Base-by-base conservation (phyloP, 108 stramenopile species). In the Schizochytrium sp. region DNA sequence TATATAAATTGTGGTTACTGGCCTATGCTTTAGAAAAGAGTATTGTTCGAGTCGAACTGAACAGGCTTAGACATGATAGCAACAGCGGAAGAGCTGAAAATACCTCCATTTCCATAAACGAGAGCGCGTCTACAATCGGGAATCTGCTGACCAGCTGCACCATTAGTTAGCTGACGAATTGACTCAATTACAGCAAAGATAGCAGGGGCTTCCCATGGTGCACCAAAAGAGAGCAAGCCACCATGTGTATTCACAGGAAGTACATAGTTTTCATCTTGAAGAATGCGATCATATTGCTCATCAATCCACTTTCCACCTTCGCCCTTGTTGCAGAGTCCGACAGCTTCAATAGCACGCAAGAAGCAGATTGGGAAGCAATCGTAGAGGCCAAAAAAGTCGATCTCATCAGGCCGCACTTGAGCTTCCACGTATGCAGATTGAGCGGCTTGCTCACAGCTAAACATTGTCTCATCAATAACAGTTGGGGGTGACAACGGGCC, bases 291-390 rank as follows among this genome's bases (percentile, higher is more conserved):
- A n/a, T 93, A 91, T 72, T 91, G 91, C 15, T 46, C 87, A 17
- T 93, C 91, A 13, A 93, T 58, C 42, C 89, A 91, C 3, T 76
- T 41, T 13, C 92, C 92, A 15, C 87, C 91, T 17, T 59, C 40
- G 7, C 92, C 92, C 28, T 91, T 90, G 17, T 53, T 17, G 49
- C 58, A 59, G 19, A 91, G 45, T 3, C 91, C 91, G 72, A 73
- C 56, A 10, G 91, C 90, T 58, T 93, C 92, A n/a, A 93, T 50
- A 2, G 92, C 92, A 1, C 92, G 91, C 53, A 93, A 41, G 38
- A 93, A 89, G 57, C 92, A 93, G n/a, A 93, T 91, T 19, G 92
- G 92, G 61, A 92, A 93, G 64, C 92, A 93, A 83, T 93, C 92
- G 73, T 93, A 93, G n/a, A 93, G 57, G 5, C 91, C 92, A 57